Conservation (phyloP, 257 asterid species). For the Ehretia macrophylla region DNA sequence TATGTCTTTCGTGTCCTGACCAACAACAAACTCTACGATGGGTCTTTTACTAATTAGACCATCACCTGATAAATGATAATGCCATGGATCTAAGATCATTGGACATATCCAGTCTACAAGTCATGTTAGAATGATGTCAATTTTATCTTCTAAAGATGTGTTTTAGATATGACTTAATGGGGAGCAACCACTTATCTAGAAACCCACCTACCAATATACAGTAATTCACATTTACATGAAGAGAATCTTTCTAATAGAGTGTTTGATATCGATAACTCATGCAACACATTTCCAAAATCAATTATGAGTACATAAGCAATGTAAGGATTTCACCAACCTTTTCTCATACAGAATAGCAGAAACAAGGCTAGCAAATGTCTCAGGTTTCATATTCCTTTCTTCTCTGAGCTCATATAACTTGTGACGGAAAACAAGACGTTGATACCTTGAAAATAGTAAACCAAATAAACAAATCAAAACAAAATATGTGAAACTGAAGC, state of each 20-base stretch:
- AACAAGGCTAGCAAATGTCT: constrained; percentile 93
- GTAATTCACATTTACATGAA: not conserved
- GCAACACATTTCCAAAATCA: not conserved
- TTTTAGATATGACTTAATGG: too few relatives aligned
- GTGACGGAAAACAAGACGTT: constrained; percentile 86
- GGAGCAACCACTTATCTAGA: too few relatives aligned
- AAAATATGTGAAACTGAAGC: not conserved
- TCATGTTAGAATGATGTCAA: too few relatives aligned
- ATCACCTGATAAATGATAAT: too few relatives aligned
- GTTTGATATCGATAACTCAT: too few relatives aligned
- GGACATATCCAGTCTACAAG: too few relatives aligned
- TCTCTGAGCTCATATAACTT: constrained; percentile 83
- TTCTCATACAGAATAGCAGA: constrained; percentile 88
- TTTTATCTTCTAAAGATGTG: too few relatives aligned
- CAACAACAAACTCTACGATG: too few relatives aligned
- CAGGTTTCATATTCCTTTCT: constrained; percentile 98
- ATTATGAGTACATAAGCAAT: too few relatives aligned
- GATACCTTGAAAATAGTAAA: constrained; percentile 48
- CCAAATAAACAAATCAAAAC: not conserved
- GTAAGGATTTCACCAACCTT: constrained; percentile 36
- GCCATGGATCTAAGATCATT: too few relatives aligned
- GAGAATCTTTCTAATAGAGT: not conserved
- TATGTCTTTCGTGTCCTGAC: too few relatives aligned
- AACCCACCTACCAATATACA: not conserved
- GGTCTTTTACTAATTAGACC: too few relatives aligned